Conservation (phyloP, 805 yeast species). For the Cephaloascus fragrans region DNA sequence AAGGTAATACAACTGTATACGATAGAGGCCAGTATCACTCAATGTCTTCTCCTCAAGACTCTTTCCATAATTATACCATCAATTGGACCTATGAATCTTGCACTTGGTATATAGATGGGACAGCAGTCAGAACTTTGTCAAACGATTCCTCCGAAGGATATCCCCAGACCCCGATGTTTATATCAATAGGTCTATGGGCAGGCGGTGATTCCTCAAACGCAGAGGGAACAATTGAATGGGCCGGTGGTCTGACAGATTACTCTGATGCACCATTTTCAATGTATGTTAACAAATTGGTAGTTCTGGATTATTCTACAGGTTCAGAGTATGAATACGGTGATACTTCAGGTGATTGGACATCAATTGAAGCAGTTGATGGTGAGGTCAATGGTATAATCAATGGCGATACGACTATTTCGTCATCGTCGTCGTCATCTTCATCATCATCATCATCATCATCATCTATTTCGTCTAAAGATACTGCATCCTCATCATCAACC, state of each 20-base stretch:
- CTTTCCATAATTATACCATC: constrained; percentile 68
- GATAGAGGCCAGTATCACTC: constrained; percentile 71
- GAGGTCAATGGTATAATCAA: constrained; percentile 48
- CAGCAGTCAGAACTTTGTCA: constrained; percentile 54
- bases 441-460: constrained; percentile 4
- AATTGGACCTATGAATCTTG: constrained; percentile 70
- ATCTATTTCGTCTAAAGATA: constrained; percentile 1
- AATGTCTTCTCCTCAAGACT: constrained; percentile 44
- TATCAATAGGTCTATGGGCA: constrained; percentile 68
- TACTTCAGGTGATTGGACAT: constrained; percentile 46
- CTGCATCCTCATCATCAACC: constrained; percentile 5
- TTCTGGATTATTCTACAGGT: constrained; percentile 67
- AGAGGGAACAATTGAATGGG: constrained; percentile 72
- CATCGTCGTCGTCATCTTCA: constrained; percentile 3
- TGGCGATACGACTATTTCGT: constrained; percentile 18
- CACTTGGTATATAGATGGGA: constrained; percentile 69
- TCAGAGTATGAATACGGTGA: constrained; percentile 44
- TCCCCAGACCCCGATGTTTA: constrained; percentile 86
- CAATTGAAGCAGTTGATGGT: constrained; percentile 50
- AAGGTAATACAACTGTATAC: constrained; percentile 69
- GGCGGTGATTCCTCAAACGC: constrained; percentile 66
- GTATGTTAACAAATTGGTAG: constrained; percentile 47
- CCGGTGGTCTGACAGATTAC: constrained; percentile 68
- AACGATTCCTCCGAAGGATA: constrained; percentile 51
- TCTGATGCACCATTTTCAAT: constrained; percentile 58